These are phyloP conservation scores for Sugiyamaella neomexicana DNA, from an alignment of 1,139 yeast genomes.

Conservation along the genomic window DNA sequence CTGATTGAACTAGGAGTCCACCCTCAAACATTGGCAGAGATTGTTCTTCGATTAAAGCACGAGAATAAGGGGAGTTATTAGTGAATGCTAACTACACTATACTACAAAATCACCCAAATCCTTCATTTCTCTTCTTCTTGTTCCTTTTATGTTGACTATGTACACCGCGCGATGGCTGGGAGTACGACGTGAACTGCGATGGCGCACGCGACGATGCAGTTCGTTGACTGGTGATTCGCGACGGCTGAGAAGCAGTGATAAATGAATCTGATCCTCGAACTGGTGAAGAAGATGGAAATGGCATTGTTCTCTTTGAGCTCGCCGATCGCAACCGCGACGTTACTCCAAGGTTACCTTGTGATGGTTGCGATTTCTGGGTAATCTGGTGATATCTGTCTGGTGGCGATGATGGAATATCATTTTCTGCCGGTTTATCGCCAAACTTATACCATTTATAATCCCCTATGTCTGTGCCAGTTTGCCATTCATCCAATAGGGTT, in stretches of 20 bases:
- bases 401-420: not conserved
- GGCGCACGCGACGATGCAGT: not conserved
- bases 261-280: not conserved
- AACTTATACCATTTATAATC: conserved; percentile 27
- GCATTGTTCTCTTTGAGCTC: not conserved
- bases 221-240: not conserved
- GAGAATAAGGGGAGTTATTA: conserved; percentile 3
- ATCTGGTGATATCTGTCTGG: conserved; percentile 9
- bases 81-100: not conserved
- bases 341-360: not conserved
- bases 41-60: conserved; percentile 5
- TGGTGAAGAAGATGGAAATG: not conserved
- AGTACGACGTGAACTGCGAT: not conserved
- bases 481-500: conserved; percentile 29
- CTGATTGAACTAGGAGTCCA: conserved; percentile 34
- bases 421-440: conserved; percentile 17
- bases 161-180: conserved; percentile 2
- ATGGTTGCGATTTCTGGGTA: conserved; percentile 1
- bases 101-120: conserved; percentile 13
- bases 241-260: not conserved
- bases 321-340: not conserved
- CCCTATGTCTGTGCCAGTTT: conserved; percentile 17
- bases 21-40: conserved; percentile 35
- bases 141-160: conserved; percentile 10
- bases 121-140: conserved; percentile 16